phyloP scores from a whole-genome alignment of 192 early-diverging fungal genomes.

The Coemansia reversa region DNA sequence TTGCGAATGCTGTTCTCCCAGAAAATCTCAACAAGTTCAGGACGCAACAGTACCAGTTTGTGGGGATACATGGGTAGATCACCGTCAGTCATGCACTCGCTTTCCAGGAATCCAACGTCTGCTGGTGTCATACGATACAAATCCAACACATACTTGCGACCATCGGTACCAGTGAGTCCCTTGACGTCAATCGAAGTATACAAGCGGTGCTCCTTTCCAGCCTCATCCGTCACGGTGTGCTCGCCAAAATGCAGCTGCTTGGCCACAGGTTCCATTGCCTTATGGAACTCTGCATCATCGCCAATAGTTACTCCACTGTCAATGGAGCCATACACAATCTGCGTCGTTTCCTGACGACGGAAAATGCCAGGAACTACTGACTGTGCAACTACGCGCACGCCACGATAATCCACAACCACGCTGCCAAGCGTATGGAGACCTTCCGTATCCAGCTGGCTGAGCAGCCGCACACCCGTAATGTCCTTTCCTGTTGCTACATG shows the following conservation, averaged over 20 bases:
- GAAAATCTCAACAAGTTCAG: conserved; percentile 82
- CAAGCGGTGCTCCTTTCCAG: conserved; percentile 63
- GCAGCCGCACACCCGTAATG: conserved; percentile 79
- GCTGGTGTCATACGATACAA: conserved; percentile 88
- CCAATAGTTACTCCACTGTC: conserved; percentile 79
- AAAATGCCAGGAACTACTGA: conserved; percentile 88
- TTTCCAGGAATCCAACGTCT: conserved; percentile 86
- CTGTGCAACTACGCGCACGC: conserved; percentile 88
- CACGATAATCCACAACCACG: conserved; percentile 90
- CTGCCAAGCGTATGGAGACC: conserved; percentile 89
- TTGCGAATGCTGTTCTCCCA: conserved; percentile 79
- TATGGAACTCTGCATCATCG: conserved; percentile 73
- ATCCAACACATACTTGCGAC: conserved; percentile 89
- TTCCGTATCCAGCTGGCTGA: conserved; percentile 72
- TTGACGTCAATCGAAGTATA: conserved; percentile 88
- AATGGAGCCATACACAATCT: conserved; percentile 88
- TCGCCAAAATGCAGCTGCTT: conserved; percentile 76
- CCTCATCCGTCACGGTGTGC: conserved; percentile 72
- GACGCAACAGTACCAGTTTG: conserved; percentile 76
- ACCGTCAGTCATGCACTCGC: conserved; percentile 59
- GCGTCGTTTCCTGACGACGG: conserved; percentile 68
- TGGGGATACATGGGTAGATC: conserved; percentile 79
- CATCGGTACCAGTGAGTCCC: conserved; percentile 89
- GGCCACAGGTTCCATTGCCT: conserved; percentile 66
- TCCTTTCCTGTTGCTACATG: conserved; percentile 95